These are phyloP conservation scores for Corinectria fuckeliana DNA, from an alignment of 2,329 filamentous ascomycete genomes.

Conservation along the genomic window DNA sequence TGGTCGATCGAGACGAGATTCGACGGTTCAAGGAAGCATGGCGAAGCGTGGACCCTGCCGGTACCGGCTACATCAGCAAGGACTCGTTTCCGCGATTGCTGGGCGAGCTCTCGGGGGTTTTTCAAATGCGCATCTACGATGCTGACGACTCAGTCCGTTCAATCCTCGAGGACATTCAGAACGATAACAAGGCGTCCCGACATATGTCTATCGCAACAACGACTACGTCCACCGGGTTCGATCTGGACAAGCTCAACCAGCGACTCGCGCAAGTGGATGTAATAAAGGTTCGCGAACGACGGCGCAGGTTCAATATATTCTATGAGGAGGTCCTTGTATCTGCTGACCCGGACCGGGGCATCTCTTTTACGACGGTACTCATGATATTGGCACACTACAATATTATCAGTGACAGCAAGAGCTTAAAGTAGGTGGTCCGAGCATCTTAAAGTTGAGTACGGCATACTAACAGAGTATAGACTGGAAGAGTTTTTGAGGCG, in stretches of 20 bases:
- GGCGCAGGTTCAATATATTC: conserved; percentile 88
- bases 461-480: conserved; percentile 52
- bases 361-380: conserved; percentile 88
- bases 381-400: conserved; percentile 99
- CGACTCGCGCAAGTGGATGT: conserved; percentile 78
- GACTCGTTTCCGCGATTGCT: conserved; percentile 88
- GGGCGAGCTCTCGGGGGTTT: conserved; percentile 91
- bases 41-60: conserved; percentile 92
- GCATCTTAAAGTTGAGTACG: neutral
- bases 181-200: conserved; percentile 58
- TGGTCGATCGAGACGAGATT: conserved; percentile 91
- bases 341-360: conserved; percentile 86
- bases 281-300: conserved; percentile 73
- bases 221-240: conserved; percentile 65
- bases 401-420: conserved; percentile 97
- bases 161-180: conserved; percentile 84
- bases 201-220: conserved; percentile 61
- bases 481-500: conserved; percentile 94
- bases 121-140: conserved; percentile 96
- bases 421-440: conserved; percentile 67
- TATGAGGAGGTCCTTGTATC: conserved; percentile 96
- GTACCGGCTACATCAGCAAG: conserved; percentile 89
- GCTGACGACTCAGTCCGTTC: conserved; percentile 85
- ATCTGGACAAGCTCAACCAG: conserved; percentile 77
- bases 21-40: conserved; percentile 98